Percentiles rank a stretch among this genome's conserved stretches.
phyloP scores from a whole-genome alignment of 495 filamentous ascomycete genomes.

The Xylaria sp. region DNA sequence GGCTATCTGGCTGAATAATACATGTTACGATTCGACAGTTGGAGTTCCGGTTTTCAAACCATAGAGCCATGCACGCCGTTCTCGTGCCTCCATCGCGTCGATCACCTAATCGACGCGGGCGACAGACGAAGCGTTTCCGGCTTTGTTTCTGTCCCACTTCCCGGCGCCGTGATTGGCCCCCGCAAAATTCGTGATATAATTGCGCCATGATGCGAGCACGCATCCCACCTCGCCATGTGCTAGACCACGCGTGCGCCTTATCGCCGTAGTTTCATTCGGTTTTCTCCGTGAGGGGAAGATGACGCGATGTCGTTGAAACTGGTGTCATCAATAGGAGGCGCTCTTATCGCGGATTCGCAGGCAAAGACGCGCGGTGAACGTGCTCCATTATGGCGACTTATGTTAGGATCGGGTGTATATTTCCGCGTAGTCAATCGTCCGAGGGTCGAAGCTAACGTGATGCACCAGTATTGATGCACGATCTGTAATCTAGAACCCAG shows the following conservation, averaged over 20 bases:
- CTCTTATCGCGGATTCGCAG: background rate
- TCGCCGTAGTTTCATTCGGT: constrained; percentile 18
- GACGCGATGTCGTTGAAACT: constrained; percentile 22
- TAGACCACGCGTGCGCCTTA: background rate
- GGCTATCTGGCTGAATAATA: constrained; percentile 18
- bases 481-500: background rate
- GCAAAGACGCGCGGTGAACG: background rate
- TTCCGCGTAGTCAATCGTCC: background rate
- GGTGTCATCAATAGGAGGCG: constrained; percentile 10
- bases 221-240: constrained; percentile 19
- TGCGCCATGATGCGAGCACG: constrained; percentile 35
- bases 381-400: background rate
- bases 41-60: background rate
- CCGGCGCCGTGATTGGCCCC: constrained; percentile 34
- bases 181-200: constrained; percentile 39
- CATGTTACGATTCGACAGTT: background rate
- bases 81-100: constrained; percentile 10
- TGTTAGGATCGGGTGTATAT: background rate
- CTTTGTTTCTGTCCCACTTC: constrained; percentile 10
- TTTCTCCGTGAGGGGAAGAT: constrained; percentile 19
- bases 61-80: background rate
- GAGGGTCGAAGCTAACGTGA: background rate
- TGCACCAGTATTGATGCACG: background rate
- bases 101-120: background rate
- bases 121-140: constrained; percentile 10